Evolutionary conservation across 768 basidiomycete genomes (phyloP).

Genomic region (Tephrocybe rancida): DNA sequence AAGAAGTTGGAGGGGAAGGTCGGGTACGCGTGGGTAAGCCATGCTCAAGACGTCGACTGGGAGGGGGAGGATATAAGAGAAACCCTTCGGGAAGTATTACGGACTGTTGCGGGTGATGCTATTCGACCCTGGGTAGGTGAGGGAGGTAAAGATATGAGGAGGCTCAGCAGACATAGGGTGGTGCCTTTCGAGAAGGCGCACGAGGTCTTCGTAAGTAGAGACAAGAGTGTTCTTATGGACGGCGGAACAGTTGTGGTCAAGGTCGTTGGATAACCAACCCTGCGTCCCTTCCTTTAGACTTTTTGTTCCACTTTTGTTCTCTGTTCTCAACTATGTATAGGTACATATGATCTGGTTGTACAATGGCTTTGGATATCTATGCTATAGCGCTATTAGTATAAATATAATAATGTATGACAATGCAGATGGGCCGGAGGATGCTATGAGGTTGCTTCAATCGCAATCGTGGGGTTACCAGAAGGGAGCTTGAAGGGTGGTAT

Average conservation of each 20-base stretch:
- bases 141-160: slow-evolving; percentile 2
- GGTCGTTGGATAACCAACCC: slow-evolving; percentile 33
- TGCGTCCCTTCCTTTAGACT: neutral
- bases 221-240: slow-evolving; percentile 34
- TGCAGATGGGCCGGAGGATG: neutral
- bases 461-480: slow-evolving; percentile 41
- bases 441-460: slow-evolving; percentile 41
- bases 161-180: slow-evolving; percentile 26
- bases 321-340: neutral
- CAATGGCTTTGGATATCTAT: slow-evolving; percentile 6
- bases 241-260: slow-evolving; percentile 49
- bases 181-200: slow-evolving; percentile 59
- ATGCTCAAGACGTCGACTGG: slow-evolving; percentile 81
- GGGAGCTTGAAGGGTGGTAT: slow-evolving; percentile 70
- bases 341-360: neutral
- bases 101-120: slow-evolving; percentile 25
- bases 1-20: slow-evolving; percentile 44
- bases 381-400: neutral
- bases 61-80: slow-evolving; percentile 75
- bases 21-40: slow-evolving; percentile 82
- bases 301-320: neutral
- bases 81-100: slow-evolving; percentile 42
- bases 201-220: slow-evolving; percentile 45
- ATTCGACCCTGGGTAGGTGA: slow-evolving; percentile 20
- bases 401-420: neutral